Conservation (phyloP, 2,329 filamentous ascomycete species). For the Immersiporthe knoxdaviesiana region DNA sequence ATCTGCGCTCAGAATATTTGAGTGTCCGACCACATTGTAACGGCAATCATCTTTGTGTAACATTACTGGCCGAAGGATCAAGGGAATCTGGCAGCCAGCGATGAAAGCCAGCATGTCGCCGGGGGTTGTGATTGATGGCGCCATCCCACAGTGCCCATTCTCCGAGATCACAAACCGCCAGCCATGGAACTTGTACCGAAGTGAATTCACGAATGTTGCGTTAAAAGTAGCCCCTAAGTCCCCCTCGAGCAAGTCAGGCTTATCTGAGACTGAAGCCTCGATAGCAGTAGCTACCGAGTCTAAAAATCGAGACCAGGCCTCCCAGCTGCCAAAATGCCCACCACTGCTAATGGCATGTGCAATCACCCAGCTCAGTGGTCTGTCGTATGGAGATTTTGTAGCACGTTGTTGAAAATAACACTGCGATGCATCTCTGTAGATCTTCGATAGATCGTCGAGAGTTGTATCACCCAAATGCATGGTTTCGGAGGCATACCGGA, state of each 20-base stretch:
- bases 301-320: background rate
- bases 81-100: background rate
- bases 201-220: background rate
- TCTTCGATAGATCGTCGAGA: background rate
- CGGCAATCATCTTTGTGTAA: too few species aligned
- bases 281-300: background rate
- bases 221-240: background rate
- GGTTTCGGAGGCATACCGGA: background rate
- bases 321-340: background rate
- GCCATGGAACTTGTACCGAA: background rate
- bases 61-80: background rate
- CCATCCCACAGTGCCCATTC: background rate
- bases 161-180: background rate
- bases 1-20: background rate
- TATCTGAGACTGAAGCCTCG: background rate
- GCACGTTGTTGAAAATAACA: background rate
- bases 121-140: background rate
- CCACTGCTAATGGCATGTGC: background rate
- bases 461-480: background rate
- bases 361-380: background rate
- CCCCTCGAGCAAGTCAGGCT: background rate
- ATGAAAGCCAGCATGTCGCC: background rate
- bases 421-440: background rate
- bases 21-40: background rate
- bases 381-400: background rate